Evolutionary conservation across 2,329 filamentous ascomycete genomes (phyloP), one percentile per base, ranked within the genome.

Genomic region (Aspergillus sp.): DNA sequence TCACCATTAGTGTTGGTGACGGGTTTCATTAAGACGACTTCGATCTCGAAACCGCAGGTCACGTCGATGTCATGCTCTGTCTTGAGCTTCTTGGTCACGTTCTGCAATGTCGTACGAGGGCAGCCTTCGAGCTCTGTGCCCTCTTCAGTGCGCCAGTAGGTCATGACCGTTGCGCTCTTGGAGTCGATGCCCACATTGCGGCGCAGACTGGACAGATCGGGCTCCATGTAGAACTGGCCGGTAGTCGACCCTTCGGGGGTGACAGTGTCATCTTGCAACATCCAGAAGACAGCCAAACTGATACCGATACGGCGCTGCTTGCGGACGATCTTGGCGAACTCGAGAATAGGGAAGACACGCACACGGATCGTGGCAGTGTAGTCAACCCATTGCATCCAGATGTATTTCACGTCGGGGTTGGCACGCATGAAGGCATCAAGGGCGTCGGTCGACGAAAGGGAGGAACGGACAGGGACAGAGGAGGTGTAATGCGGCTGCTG

Each of bases 341-440:
- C 75, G 1, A 74, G 70, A 39, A 86, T 75, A 0, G 88, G 86
- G 2, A 93, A 68, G 52, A 88, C 78, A 3, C 86, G 79, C 54
- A 81, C 76, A 13, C 86, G 78, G 0, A 82, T 64, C 2, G 79
- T 85, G 2, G 81, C 81, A n/a, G 86, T 88, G 64, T 86, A 85
- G 65, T 94, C 88, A 20, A 86, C 72, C 82, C 85, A 94, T 64
- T 86, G 84, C 10, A 91, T 71, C 52, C 87, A 83, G 15, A 94
- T 67, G 59, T 84, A 90, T 51, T 83, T 81, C 4, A 82, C 70
- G 0, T 70, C 63, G 0, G 75, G 67, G 47, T 83, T 74, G 15
- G 68, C 63, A 15, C 67, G 62, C 7, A 82, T 63, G 57, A 85
- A 82, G 0, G 60, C 57, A 12, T 75, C 69, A 1, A 74, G 57